These are phyloP conservation scores for Nemania sp. DNA, from an alignment of 2,329 filamentous ascomycete species.

Conservation along the genomic window DNA sequence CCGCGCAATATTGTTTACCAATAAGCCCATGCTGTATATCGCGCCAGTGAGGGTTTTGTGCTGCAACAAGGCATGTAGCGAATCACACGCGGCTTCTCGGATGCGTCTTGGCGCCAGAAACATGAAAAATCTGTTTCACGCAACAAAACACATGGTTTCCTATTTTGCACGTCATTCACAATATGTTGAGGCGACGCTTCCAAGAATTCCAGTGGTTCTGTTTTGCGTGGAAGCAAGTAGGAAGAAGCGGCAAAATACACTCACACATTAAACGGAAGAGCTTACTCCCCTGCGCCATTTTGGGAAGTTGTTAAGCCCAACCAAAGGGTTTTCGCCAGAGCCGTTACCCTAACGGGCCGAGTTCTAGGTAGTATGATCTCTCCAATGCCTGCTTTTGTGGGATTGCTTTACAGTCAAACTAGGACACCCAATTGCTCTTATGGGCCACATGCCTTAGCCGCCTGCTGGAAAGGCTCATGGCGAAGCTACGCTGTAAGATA, in stretches of 20 bases:
- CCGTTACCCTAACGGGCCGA: conserved; percentile 48
- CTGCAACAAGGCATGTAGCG: conserved; percentile 26
- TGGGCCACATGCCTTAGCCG: conserved; percentile 43
- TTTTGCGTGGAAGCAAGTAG: conserved; percentile 40
- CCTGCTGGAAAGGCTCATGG: conserved; percentile 40
- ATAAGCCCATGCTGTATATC: conserved; percentile 3
- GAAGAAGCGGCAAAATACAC: conserved; percentile 48
- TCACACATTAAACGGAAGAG: conserved; percentile 47
- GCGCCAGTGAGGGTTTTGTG: conserved; percentile 27
- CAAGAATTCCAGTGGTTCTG: conserved; percentile 40
- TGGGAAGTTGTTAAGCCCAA: conserved; percentile 39
- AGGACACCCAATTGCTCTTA: conserved; percentile 39
- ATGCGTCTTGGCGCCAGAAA: conserved; percentile 19
- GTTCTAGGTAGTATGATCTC: conserved; percentile 46
- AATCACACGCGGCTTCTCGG: conserved; percentile 15
- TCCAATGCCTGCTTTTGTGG: conserved; percentile 44
- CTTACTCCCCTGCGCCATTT: conserved; percentile 42
- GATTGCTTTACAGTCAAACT: conserved; percentile 36
- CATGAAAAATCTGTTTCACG: conserved; percentile 38
- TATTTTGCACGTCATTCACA: conserved; percentile 40
- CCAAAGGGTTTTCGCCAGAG: conserved; percentile 15
- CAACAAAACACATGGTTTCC: conserved; percentile 45
- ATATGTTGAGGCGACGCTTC: conserved; percentile 40
- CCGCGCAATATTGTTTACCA: conserved; percentile 1
- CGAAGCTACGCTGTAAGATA: conserved; percentile 44